Base-by-base conservation (phyloP, 495 filamentous ascomycete species). In the Xeromyces bisporus region DNA sequence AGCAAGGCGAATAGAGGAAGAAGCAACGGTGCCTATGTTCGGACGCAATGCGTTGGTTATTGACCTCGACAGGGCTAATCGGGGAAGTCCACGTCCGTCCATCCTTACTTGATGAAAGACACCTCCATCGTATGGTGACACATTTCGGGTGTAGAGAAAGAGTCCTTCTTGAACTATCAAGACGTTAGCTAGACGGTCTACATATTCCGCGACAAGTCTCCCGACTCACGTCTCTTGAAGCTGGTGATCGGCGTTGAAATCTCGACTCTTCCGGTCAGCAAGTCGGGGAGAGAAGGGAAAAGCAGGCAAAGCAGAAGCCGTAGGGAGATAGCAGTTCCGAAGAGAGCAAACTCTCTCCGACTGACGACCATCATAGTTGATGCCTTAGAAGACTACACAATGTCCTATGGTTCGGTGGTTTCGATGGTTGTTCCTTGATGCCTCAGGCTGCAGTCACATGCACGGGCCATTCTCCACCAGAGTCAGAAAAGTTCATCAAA, bases 101-200 rank as follows among this genome's bases (percentile, higher is more conserved):
- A 26, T 15, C 13, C 49, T 31, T 55, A 77, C 77, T 58, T 97
- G 89, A 60, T 97, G 85, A 55, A 82, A 97, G 50, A 96, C 82
- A 36, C 89, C 89, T 34, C 89, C 89, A 53, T 97, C 86, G 54
- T 96, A 97, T 0, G 89, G 89, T 29, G 85, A 94, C 15, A 94
- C 81, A 66, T 93, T 89, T 44, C 86, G 83, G 32, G 77, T 86
- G 46, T 96, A 94, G 3, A 97, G 73, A 47, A 92, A 96, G 28
- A 97, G 62, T 17, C 89, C 89, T 60, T 97, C 89, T 58, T 94
- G 85, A 31, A 97, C 84, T 93, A 34, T 15, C 14, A 27, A 7
- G 15, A 18, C 18, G 8, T 31, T 11, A 21, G 28, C 20, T 16
- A 28, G 11, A 15, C 13, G 6, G 15, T 7, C 11, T n/a, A 7